Conservation (phyloP, 148 eudicot genomes). For the Rhododendron mucronatum region DNA sequence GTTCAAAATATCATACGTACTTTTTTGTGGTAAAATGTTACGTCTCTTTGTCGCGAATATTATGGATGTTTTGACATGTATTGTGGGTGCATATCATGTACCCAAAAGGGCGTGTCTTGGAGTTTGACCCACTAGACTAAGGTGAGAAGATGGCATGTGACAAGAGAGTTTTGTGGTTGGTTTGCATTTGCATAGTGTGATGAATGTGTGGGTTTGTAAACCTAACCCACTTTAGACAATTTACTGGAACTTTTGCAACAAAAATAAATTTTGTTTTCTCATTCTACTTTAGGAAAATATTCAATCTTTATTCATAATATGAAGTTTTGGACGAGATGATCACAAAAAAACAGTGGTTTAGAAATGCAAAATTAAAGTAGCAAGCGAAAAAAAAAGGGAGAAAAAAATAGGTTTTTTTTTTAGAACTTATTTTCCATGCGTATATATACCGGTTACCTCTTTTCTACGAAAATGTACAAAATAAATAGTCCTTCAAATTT, state of each 20-base stretch:
- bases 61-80: too few relatives aligned
- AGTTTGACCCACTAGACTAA: neutral
- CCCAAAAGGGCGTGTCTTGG: too few relatives aligned
- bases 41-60: too few relatives aligned
- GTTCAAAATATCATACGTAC: too few relatives aligned
- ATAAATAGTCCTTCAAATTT: neutral
- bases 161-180: neutral
- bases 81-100: too few relatives aligned
- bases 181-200: neutral
- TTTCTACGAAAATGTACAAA: too few relatives aligned
- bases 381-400: neutral
- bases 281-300: neutral
- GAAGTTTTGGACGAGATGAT: too few relatives aligned
- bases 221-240: slow-evolving; percentile 4
- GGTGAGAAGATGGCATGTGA: neutral
- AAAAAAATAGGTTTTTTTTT: neutral
- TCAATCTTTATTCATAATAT: neutral
- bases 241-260: neutral
- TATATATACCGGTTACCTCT: too few relatives aligned
- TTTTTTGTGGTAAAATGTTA: too few relatives aligned
- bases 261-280: neutral
- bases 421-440: too few relatives aligned
- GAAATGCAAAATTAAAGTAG: too few relatives aligned
- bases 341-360: too few relatives aligned
- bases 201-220: neutral